A percentile compares a stretch with the other conserved stretches of the same genome.
Evolutionary conservation across 2,329 filamentous ascomycete genomes (phyloP).

Genomic region (Lachnellula occidentalis): DNA sequence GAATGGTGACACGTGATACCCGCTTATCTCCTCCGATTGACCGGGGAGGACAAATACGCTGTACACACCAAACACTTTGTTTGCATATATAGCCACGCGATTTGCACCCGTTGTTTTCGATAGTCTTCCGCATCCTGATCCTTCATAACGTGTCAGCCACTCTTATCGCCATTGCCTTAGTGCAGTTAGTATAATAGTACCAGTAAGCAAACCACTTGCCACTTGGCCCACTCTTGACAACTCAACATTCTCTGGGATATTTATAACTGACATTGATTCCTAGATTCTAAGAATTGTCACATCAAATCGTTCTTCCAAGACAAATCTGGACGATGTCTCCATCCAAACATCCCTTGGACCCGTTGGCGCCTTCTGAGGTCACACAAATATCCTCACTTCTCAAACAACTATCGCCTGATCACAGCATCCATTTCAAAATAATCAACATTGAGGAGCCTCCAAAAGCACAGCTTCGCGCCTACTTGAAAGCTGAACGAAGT

Average conservation of each 20-base stretch:
- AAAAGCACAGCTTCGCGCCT: conserved; percentile 16
- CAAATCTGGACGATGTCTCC: not conserved
- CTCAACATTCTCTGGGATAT: not conserved
- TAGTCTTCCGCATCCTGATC: too few species aligned
- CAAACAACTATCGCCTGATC: conserved; percentile 10
- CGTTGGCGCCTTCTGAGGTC: conserved; percentile 20
- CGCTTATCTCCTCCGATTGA: not conserved
- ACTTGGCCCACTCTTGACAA: not conserved
- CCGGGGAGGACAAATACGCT: too few species aligned
- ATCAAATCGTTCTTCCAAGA: not conserved
- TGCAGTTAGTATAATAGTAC: not conserved
- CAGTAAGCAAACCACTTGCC: not conserved
- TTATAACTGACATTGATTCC: not conserved
- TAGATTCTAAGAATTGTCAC: not conserved
- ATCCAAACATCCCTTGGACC: conserved; percentile 21
- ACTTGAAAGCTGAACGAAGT: conserved; percentile 18
- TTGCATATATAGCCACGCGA: not conserved
- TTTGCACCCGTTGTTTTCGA: too few species aligned
- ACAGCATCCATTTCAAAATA: conserved; percentile 23
- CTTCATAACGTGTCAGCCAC: too few species aligned
- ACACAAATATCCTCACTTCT: conserved; percentile 15
- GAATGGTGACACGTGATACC: not conserved
- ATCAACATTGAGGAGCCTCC: conserved; percentile 22
- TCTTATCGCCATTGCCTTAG: too few species aligned
- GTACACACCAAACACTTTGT: not conserved